A percentile compares a stretch with the other conserved stretches of the same genome.
Evolutionary conservation across 768 basidiomycete species (phyloP).

Genomic region (Serendipita sp.): DNA sequence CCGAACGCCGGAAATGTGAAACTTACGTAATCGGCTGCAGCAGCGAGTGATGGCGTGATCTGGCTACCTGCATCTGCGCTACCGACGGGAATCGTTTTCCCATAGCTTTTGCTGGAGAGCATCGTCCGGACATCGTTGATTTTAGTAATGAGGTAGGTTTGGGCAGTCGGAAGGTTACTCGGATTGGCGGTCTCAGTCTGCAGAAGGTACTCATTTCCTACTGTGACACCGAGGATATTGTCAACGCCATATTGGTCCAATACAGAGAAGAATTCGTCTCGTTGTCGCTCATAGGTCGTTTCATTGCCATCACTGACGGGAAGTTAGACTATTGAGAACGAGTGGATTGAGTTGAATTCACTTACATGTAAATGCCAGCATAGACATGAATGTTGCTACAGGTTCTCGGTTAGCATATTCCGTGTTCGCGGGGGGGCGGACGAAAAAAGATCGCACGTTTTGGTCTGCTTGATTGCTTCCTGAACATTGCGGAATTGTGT

Average conservation of each 20-base stretch:
- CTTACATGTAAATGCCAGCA: conserved; percentile 50
- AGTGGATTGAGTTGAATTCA: background rate
- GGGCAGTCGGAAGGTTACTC: background rate
- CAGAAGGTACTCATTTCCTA: conserved; percentile 85
- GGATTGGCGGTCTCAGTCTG: conserved; percentile 30
- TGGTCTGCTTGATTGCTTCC: conserved; percentile 79
- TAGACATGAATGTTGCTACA: conserved; percentile 54
- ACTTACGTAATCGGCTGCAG: conserved; percentile 40
- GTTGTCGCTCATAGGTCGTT: conserved; percentile 60
- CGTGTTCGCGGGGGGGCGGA: too few species aligned
- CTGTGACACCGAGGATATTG: conserved; percentile 61
- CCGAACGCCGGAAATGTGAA: background rate
- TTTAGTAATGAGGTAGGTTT: conserved; percentile 32
- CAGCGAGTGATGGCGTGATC: conserved; percentile 54
- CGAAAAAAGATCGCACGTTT: conserved; percentile 33
- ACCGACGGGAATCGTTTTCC: conserved; percentile 52
- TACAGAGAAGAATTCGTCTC: conserved; percentile 43
- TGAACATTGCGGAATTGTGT: conserved; percentile 27
- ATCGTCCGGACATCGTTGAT: conserved; percentile 33
- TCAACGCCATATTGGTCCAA: conserved; percentile 63
- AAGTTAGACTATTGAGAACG: background rate
- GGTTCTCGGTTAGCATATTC: background rate
- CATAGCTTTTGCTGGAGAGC: conserved; percentile 24
- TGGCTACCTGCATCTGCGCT: conserved; percentile 75
- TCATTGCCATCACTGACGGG: conserved; percentile 14